These are phyloP conservation scores for Actinidia chinensis DNA, from an alignment of 179 eudicot species.

Conservation along the genomic window DNA sequence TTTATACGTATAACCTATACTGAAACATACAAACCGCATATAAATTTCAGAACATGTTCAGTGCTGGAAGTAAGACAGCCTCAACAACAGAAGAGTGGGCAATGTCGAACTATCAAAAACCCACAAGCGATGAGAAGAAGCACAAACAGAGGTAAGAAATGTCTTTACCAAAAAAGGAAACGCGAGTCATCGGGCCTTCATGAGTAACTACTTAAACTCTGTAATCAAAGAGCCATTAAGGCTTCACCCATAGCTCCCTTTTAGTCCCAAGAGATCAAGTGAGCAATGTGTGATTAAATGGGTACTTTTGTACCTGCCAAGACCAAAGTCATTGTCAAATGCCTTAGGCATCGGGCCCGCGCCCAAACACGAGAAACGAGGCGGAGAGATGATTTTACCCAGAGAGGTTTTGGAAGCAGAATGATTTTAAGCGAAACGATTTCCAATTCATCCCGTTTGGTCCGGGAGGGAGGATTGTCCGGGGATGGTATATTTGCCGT, in stretches of 20 bases:
- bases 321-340: neutral
- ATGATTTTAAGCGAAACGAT: no score
- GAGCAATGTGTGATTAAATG: neutral
- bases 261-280: neutral
- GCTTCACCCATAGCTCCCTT: neutral
- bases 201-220: neutral
- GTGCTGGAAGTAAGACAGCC: constrained; percentile 2
- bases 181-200: neutral
- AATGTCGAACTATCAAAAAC: neutral
- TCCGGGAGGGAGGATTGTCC: no score
- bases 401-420: no score
- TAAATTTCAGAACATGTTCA: neutral
- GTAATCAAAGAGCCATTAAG: constrained; percentile 3
- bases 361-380: no score
- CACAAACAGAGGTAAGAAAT: neutral
- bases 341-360: no score
- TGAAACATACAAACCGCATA: neutral
- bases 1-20: no score
- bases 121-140: neutral
- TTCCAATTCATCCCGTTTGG: no score
- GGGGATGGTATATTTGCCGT: no score
- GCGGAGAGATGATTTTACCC: no score
- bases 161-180: neutral
- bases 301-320: neutral
- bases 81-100: neutral